Evolutionary conservation across 768 basidiomycete genomes (phyloP).

Genomic region (Clavulina sp.): DNA sequence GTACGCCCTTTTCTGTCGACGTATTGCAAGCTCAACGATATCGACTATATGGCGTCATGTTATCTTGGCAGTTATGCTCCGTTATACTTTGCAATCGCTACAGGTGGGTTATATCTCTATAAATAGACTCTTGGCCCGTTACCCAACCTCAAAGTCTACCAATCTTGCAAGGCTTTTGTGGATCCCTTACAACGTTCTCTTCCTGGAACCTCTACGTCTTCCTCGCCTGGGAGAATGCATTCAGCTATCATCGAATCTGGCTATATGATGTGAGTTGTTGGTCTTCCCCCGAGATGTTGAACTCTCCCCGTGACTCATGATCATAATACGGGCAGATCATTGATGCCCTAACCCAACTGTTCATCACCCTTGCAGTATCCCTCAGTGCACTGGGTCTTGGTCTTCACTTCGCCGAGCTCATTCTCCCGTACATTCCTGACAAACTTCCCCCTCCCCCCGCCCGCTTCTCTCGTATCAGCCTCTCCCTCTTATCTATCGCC

Average conservation of each 20-base stretch:
- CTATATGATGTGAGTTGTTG: constrained; percentile 46
- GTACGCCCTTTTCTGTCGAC: constrained; percentile 48
- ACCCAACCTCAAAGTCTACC: not conserved
- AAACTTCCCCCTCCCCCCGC: constrained; percentile 20
- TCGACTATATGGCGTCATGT: not conserved
- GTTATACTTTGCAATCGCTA: constrained; percentile 72
- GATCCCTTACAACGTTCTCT: constrained; percentile 91
- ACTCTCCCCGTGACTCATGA: not conserved
- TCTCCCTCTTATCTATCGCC: constrained; percentile 40
- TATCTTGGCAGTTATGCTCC: constrained; percentile 55
- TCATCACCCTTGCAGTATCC: constrained; percentile 62
- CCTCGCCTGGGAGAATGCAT: constrained; percentile 61
- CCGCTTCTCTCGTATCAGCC: constrained; percentile 28
- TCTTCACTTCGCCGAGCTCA: constrained; percentile 32
- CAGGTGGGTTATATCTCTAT: constrained; percentile 31
- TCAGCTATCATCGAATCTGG: constrained; percentile 36
- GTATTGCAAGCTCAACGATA: not conserved
- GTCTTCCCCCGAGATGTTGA: constrained; percentile 1
- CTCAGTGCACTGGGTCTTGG: constrained; percentile 69
- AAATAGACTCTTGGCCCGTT: not conserved
- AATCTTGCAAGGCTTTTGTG: constrained; percentile 97
- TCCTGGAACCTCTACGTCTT: constrained; percentile 87
- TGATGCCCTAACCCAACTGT: constrained; percentile 65
- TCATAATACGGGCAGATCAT: constrained; percentile 38
- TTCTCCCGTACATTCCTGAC: constrained; percentile 22